Base-by-base conservation (phyloP, 2,329 filamentous ascomycete genomes). In the Colletotrichum lupini region DNA sequence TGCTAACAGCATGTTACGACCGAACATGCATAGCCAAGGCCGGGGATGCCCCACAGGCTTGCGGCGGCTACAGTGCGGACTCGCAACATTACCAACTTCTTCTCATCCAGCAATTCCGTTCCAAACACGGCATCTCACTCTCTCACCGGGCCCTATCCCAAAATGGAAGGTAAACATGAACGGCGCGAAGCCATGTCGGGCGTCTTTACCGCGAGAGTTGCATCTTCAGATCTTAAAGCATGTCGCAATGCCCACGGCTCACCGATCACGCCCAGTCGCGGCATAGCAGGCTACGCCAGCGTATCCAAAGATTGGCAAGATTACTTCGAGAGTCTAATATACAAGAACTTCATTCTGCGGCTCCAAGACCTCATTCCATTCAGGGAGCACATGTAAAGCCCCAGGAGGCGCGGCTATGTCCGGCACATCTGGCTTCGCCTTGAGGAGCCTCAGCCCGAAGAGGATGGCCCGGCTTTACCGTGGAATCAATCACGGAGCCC, bases 381-480 rank as follows among this genome's bases (percentile, higher is more conserved):
- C n/a, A 24, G 35, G 4, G 6, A 16, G 55, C 16, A 63, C 24
- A 68, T 52, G 2, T 14, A 26, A 42, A n/a, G 55, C 5, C 9
- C 12, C 2, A 63, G 49, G 2, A 28, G 58, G 52, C 53, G 67
- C 9, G 8, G 19, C 5, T 35, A 56, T 3, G 26, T 68, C 26
- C 28, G 28, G 16, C 52, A 68, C 2, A 35, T 68, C 26, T 64
- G 67, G 59, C 52, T 68, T 8, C 61, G 67, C 19, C 49, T 68
- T 4, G 37, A 61, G 14, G 28, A 68, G 4, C 26, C 56, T n/a
- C 26, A 12, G 6, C 22, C 1, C 28, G 30, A 12, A 37, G 42
- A 26, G 16, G 28, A 49, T 42, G 46, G 4, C 26, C 19, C 16
- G 52, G 5, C 9, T 24, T 12, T 28, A 14, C 24, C 52, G 4